Evolutionary conservation across 2,329 filamentous ascomycete species (phyloP), one percentile per base, ranked within the genome.

Genomic region (Grosmannia huntii): DNA sequence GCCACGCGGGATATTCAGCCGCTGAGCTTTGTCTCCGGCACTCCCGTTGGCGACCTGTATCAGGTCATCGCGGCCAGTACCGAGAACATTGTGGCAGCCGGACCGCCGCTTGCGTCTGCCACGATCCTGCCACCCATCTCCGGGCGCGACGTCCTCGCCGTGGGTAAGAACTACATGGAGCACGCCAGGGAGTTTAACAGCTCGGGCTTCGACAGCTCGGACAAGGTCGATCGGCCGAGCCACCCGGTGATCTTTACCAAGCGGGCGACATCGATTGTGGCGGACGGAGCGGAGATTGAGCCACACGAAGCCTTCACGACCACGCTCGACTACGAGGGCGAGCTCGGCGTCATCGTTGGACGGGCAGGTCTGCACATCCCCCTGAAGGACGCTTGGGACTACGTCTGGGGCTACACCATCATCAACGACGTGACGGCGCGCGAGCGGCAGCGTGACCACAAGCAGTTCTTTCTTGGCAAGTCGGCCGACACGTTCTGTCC

Each of bases 391-490:
- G 79, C 79, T 0, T 70, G 73, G 70, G 68, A 75, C 14, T 65
- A 81, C 63, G 76, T 82, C 2, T 81, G 77, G 77, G 79, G 78
- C 0, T 82, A 76, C 60, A 80, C 77, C 0, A 80, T 80, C 56
- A 73, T 81, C 61, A 80, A 80, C 60, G 77, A 80, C 55, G 64
- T 80, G 58, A 78, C 77, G 12, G 76, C 77, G 0, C 68, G 77
- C 2, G 75, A 80, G 60, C 67, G 70, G 44, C 78, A 81, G 66
- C 67, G 76, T 16, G 76, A 81, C 60, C 80, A 83, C 59, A 82
- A 82, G 65, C 80, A 83, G 61, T 83, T 82, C 65, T 82, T 76
- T 58, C 75, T 83, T 54, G 79, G 80, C 10, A 82, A 82, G 64
- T 79, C 75, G 0, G 67, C 73, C 0, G 78, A 82, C 64, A 80